Conservation (phyloP, 1,284 basidiomycete genomes). For the Filobasidium uniguttulatum region DNA sequence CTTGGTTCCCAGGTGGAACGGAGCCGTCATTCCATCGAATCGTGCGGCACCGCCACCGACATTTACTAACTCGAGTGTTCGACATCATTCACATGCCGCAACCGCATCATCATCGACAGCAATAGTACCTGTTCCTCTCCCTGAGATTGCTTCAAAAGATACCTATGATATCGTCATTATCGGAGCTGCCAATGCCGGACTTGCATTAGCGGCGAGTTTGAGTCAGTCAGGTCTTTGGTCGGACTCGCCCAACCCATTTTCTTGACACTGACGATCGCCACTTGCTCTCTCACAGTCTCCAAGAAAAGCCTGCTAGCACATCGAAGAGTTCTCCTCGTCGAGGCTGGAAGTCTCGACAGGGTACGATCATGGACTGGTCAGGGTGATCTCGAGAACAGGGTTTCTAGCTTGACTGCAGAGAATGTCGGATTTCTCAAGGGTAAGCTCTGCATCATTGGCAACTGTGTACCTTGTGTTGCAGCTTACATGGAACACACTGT, state of each 20-base stretch:
- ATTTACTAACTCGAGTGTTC: no score
- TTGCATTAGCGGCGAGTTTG: constrained; percentile 76
- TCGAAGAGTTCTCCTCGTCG: constrained; percentile 56
- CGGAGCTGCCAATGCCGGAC: constrained; percentile 82
- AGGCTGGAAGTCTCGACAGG: constrained; percentile 59
- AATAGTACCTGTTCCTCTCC: neutral
- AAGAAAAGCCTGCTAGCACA: constrained; percentile 41
- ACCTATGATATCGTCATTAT: constrained; percentile 76
- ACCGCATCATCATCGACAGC: neutral
- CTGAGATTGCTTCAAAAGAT: constrained; percentile 11
- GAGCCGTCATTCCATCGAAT: no score
- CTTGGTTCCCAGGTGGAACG: no score
- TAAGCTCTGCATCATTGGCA: constrained; percentile 30
- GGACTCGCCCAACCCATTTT: neutral
- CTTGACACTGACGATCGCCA: neutral
- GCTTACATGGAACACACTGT: no score
- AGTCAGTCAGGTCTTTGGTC: constrained; percentile 40
- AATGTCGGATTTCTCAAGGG: constrained; percentile 65
- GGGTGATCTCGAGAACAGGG: constrained; percentile 66
- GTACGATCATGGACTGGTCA: constrained; percentile 52
- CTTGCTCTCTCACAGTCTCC: constrained; percentile 41
- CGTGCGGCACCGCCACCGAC: no score
- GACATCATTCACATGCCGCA: neutral
- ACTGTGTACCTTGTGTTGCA: no score
- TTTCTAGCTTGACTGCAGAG: constrained; percentile 72